Percentiles rank a stretch among this genome's conserved stretches.
phyloP scores from a whole-genome alignment of 306 rosid species.

The Cucurbita pepo region DNA sequence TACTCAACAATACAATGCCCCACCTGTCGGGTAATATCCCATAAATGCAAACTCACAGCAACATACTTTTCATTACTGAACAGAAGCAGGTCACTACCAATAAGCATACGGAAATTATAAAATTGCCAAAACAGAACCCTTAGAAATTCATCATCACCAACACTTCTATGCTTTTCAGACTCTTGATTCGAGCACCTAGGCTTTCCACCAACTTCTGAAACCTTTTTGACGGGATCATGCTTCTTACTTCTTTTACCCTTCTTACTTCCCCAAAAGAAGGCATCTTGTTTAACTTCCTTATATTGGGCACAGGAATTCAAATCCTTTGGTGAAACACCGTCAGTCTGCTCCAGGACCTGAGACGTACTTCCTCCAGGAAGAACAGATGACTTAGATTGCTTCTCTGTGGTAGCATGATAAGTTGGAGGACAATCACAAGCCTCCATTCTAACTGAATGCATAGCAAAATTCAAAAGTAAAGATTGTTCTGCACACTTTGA shows the following conservation, averaged over 20 bases:
- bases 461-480: conserved; percentile 82
- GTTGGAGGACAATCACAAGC: conserved; percentile 98
- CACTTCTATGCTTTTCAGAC: conserved; percentile 72
- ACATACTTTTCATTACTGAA: conserved; percentile 90
- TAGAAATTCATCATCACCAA: conserved; percentile 49
- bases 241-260: conserved; percentile 45
- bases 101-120: conserved; percentile 92
- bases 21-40: conserved; percentile 91
- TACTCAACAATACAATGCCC: not conserved
- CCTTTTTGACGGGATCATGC: conserved; percentile 42
- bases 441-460: conserved; percentile 95
- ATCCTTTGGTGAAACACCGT: conserved; percentile 32
- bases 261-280: conserved; percentile 44
- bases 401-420: conserved; percentile 40
- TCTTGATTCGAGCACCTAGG: conserved; percentile 52
- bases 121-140: conserved; percentile 92
- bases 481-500: conserved; percentile 82
- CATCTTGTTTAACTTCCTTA: conserved; percentile 38
- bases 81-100: conserved; percentile 85
- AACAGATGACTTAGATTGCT: conserved; percentile 48
- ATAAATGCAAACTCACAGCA: conserved; percentile 91
- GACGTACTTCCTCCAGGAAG: conserved; percentile 56
- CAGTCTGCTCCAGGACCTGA: conserved; percentile 37
- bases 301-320: conserved; percentile 37
- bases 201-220: conserved; percentile 73